Evolutionary conservation across 2,329 filamentous ascomycete species (phyloP).

Genomic region (Cyphellophora attinorum): DNA sequence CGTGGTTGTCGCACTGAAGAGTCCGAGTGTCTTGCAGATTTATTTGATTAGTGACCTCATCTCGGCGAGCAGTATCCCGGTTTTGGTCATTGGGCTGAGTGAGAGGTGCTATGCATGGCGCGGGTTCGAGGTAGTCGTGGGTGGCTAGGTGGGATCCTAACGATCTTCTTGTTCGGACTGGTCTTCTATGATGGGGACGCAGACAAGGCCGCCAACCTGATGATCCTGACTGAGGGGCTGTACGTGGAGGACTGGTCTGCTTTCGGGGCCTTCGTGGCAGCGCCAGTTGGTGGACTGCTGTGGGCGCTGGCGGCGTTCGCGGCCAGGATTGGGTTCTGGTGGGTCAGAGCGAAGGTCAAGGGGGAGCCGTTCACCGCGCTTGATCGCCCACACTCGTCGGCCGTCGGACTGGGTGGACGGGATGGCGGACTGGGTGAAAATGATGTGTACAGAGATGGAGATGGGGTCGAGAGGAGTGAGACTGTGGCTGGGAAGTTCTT

Average conservation of each 20-base stretch:
- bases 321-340: slow-evolving; percentile 52
- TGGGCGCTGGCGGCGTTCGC: slow-evolving; percentile 58
- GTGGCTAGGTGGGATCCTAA: slow-evolving; percentile 69
- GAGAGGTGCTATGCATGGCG: slow-evolving; percentile 62
- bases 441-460: slow-evolving; percentile 9
- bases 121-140: slow-evolving; percentile 70
- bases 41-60: slow-evolving; percentile 75
- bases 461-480: slow-evolving; percentile 16
- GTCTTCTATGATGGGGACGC: slow-evolving; percentile 63
- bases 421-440: slow-evolving; percentile 5
- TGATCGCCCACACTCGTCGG: slow-evolving; percentile 40
- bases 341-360: slow-evolving; percentile 44
- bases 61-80: slow-evolving; percentile 65
- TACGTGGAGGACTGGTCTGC: slow-evolving; percentile 72
- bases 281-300: slow-evolving; percentile 63
- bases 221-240: slow-evolving; percentile 63
- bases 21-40: slow-evolving; percentile 67
- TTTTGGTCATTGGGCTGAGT: slow-evolving; percentile 61
- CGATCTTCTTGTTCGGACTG: slow-evolving; percentile 71
- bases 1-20: slow-evolving; percentile 63
- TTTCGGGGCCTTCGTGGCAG: slow-evolving; percentile 72
- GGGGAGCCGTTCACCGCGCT: slow-evolving; percentile 58
- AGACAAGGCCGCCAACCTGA: slow-evolving; percentile 52
- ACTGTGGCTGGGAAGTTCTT: slow-evolving; percentile 19
- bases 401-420: slow-evolving; percentile 6